Evolutionary conservation across 2,329 filamentous ascomycete species (phyloP), one percentile per base, ranked within the genome.

Genomic region (Neofusicoccum sp.): DNA sequence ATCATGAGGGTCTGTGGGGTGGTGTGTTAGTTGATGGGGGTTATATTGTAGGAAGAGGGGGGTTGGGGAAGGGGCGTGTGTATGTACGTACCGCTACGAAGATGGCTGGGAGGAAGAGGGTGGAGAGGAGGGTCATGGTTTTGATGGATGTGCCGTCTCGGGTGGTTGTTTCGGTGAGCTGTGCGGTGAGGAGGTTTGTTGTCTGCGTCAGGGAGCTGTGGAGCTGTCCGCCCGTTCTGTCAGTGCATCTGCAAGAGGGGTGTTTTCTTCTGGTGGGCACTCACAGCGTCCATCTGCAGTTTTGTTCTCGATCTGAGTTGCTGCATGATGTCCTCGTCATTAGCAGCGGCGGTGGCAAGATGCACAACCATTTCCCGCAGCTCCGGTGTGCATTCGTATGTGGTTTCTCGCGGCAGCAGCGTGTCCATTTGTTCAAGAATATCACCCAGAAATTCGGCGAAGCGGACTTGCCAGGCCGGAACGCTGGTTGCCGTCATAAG

Each of bases 61-160:
- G 49, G 16, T 16, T 29, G n/a, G 37, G 37, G 54, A 9, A 37
- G 41, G 9, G 29, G 29, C 1, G 16, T 2, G 16, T n/a, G 1
- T 12, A 7, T 31, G 28, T 22, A 37, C 61, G 33, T 59, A 69
- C 67, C 66, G 78, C 74, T 64, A 79, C 72, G 65, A 79, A 79
- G 11, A 76, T 78, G 0, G 73, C 76, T 2, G 78, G 78, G 1
- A 79, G 73, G 64, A 79, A 80, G 2, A 74, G 64, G 66, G 79
- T 76, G 41, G 76, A 79, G 61, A 80, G 69, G 2, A 77, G 67
- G 1, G 78, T 74, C 14, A 80, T 74, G 3, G 73, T 74, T 50
- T 76, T 73, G 75, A 80, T 78, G 6, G 73, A 71, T 1, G 71
- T 68, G 59, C 73, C 75, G 54, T 77, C 75, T 36, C 69, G 65